phyloP scores from a whole-genome alignment of 2,329 filamentous ascomycete genomes.

The Colletotrichum lini region DNA sequence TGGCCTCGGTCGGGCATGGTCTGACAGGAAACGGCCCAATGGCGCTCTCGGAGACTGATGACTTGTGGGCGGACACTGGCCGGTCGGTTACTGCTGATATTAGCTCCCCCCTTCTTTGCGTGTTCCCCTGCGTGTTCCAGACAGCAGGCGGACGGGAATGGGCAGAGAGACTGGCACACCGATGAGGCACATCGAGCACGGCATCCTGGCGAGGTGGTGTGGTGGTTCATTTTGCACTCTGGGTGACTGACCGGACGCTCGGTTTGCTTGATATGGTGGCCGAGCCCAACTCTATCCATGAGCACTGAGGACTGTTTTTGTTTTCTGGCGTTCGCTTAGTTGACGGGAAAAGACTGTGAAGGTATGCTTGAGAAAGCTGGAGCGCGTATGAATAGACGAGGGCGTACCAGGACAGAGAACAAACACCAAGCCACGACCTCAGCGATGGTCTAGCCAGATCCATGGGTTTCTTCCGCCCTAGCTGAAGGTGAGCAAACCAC shows the following conservation, averaged over 20 bases:
- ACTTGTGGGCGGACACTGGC: too few species aligned
- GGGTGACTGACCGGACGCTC: not conserved
- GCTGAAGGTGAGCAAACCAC: too few species aligned
- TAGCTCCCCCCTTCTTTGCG: slow-evolving; percentile 10
- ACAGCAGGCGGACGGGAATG: not conserved
- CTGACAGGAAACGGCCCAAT: slow-evolving; percentile 30
- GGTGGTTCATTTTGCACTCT: slow-evolving; percentile 27
- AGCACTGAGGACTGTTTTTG: too few species aligned
- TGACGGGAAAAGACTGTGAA: too few species aligned
- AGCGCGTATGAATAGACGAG: too few species aligned
- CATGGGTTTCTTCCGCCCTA: too few species aligned
- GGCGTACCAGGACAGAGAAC: too few species aligned
- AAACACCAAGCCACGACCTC: too few species aligned
- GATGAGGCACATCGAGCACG: not conserved
- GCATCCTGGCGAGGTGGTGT: not conserved
- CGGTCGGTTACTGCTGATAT: slow-evolving; percentile 6
- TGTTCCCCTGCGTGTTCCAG: slow-evolving; percentile 33
- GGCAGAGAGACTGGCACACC: not conserved
- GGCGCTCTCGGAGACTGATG: not conserved
- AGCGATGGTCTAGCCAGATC: too few species aligned
- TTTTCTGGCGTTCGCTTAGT: too few species aligned
- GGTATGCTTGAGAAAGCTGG: too few species aligned
- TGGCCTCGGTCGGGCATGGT: slow-evolving; percentile 25
- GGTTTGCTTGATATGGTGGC: slow-evolving; percentile 16
- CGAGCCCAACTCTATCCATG: slow-evolving; percentile 7